phyloP scores from a whole-genome alignment of 257 asterid genomes.

The Scutellaria baicalensis region DNA sequence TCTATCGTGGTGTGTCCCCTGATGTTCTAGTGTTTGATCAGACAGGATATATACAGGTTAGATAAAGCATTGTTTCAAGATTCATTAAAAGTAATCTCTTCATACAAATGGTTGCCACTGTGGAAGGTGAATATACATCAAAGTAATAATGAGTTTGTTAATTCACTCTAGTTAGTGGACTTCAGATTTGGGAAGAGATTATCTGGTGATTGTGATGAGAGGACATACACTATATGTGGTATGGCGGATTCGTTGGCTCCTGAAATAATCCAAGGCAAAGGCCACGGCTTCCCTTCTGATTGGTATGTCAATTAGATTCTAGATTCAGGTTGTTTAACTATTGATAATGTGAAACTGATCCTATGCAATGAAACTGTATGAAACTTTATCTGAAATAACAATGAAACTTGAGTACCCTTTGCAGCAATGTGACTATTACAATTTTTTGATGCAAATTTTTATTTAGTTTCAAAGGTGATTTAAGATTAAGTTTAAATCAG shows the following conservation, averaged over 20 bases:
- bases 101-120: not conserved
- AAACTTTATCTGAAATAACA: not conserved
- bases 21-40: conserved; percentile 71
- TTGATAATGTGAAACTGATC: not conserved
- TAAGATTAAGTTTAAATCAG: no score
- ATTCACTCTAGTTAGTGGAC: conserved; percentile 71
- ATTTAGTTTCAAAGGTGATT: not conserved
- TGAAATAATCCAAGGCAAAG: conserved; percentile 89
- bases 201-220: conserved; percentile 46
- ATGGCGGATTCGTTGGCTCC: conserved; percentile 89
- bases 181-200: conserved; percentile 84
- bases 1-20: conserved; percentile 83
- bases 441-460: no score
- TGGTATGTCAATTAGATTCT: conserved; percentile 49
- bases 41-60: conserved; percentile 77
- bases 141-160: conserved; percentile 27
- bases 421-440: not conserved
- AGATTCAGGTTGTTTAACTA: conserved; percentile 9
- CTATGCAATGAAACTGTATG: not conserved
- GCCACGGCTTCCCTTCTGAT: conserved; percentile 87
- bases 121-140: not conserved
- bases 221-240: conserved; percentile 86
- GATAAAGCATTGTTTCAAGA: conserved; percentile 12
- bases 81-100: not conserved
- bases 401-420: not conserved